phyloP scores from a whole-genome alignment of 2,329 filamentous ascomycete genomes.

The Epichloe baconii region DNA sequence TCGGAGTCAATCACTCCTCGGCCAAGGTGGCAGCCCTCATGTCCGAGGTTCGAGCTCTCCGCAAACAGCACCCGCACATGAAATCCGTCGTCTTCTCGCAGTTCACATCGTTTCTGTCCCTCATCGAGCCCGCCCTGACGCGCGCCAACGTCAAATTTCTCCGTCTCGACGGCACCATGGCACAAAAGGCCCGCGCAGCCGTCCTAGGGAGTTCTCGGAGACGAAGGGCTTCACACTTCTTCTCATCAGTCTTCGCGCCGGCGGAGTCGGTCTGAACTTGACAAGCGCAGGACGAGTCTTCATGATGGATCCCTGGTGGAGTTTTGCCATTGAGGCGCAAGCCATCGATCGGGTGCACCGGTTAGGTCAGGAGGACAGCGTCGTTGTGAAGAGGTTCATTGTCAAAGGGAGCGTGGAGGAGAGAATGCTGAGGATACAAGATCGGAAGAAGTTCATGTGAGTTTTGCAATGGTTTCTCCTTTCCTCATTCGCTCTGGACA shows the following conservation, averaged over 20 bases:
- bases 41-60: constrained; percentile 56
- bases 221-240: constrained; percentile 54
- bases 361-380: constrained; percentile 84
- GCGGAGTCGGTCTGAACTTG: constrained; percentile 86
- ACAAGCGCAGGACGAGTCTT: constrained; percentile 82
- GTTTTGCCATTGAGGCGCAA: constrained; percentile 89
- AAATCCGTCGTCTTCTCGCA: constrained; percentile 95
- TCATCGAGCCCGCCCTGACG: constrained; percentile 71
- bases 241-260: constrained; percentile 73
- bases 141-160: constrained; percentile 63
- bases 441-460: constrained; percentile 91
- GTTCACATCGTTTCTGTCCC: constrained; percentile 88
- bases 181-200: constrained; percentile 68
- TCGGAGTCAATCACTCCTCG: constrained; percentile 56
- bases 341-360: constrained; percentile 95
- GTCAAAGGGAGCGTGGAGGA: constrained; percentile 87
- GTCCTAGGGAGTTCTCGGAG: constrained; percentile 63
- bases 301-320: constrained; percentile 99
- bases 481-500: background rate
- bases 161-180: constrained; percentile 85
- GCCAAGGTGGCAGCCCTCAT: constrained; percentile 80
- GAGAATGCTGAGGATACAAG: constrained; percentile 86
- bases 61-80: constrained; percentile 49
- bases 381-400: constrained; percentile 78
- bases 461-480: constrained; percentile 22